These are phyloP conservation scores for Inga leiocalycina DNA, from an alignment of 306 rosid species.

Conservation along the genomic window DNA sequence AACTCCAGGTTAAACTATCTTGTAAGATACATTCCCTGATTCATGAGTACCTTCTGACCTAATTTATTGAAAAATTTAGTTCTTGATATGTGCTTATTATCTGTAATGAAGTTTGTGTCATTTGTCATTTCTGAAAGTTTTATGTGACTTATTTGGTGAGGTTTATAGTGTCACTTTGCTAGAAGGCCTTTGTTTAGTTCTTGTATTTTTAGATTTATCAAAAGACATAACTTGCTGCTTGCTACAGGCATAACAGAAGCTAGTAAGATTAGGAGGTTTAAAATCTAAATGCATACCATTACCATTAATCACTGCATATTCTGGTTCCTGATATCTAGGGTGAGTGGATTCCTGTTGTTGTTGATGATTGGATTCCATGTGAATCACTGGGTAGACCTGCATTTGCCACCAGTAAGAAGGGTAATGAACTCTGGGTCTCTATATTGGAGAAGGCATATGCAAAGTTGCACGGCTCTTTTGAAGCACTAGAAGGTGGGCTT, in stretches of 20 bases:
- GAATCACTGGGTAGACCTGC: constrained; percentile 96
- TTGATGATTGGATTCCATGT: constrained; percentile 99
- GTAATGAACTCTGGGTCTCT: constrained; percentile 95
- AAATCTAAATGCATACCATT: not conserved
- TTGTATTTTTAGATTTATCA: not conserved
- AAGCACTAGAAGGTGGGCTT: constrained; percentile 98
- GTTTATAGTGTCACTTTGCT: not conserved
- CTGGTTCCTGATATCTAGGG: constrained; percentile 58
- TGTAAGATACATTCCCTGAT: not conserved
- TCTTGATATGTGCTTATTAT: not conserved
- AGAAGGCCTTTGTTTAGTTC: not conserved
- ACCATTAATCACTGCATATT: constrained; percentile 18
- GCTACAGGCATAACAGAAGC: not conserved
- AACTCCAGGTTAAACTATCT: not conserved
- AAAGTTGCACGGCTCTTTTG: constrained; percentile 97
- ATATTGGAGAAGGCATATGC: constrained; percentile 99
- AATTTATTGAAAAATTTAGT: not conserved
- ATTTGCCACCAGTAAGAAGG: constrained; percentile 94
- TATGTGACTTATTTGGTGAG: not conserved
- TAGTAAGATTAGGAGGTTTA: not conserved
- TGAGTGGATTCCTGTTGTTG: constrained; percentile 99
- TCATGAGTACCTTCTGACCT: not conserved
- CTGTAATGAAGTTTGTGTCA: not conserved
- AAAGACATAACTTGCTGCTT: not conserved
- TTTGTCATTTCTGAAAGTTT: not conserved